A percentile compares a stretch with the other conserved stretches of the same genome.
Evolutionary conservation across 345 rosid species (phyloP).

Genomic region (Aquilaria sinensis): DNA sequence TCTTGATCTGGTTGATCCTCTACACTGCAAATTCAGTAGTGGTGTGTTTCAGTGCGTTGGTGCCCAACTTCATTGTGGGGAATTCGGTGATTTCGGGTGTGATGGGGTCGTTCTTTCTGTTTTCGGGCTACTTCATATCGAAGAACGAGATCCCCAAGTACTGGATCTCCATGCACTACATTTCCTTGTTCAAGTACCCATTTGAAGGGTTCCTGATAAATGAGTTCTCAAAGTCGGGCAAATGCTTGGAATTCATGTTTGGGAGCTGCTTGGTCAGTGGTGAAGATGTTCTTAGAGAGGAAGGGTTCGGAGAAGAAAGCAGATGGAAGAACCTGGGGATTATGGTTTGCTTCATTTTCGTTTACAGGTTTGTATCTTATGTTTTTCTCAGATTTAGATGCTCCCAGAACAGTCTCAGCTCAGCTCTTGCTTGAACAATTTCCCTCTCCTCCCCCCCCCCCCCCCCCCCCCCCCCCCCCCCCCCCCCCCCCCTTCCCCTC

Average conservation of each 20-base stretch:
- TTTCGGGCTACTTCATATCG: conserved; percentile 94
- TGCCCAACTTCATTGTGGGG: conserved; percentile 87
- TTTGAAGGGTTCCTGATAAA: conserved; percentile 90
- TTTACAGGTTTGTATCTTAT: conserved; percentile 79
- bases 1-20: conserved; percentile 88
- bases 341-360: conserved; percentile 63
- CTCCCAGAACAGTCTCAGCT: conserved; percentile 43
- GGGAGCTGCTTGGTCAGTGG: conserved; percentile 64
- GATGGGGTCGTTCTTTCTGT: conserved; percentile 93
- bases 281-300: conserved; percentile 66
- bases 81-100: conserved; percentile 89
- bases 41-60: conserved; percentile 88
- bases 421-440: conserved; percentile 20
- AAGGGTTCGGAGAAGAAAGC: conserved; percentile 65
- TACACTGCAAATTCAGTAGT: conserved; percentile 96
- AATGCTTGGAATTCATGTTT: conserved; percentile 64
- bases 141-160: conserved; percentile 68
- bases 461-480: conserved; percentile 3
- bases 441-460: not conserved
- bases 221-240: conserved; percentile 72
- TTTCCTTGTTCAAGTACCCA: conserved; percentile 91
- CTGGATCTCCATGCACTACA: conserved; percentile 95
- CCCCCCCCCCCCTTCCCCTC: conserved; percentile 9
- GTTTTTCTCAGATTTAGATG: conserved; percentile 72
- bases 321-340: conserved; percentile 72